These are phyloP conservation scores for Pelargonium myrrhifolium DNA, from an alignment of 441 rosid genomes.

Conservation along the genomic window DNA sequence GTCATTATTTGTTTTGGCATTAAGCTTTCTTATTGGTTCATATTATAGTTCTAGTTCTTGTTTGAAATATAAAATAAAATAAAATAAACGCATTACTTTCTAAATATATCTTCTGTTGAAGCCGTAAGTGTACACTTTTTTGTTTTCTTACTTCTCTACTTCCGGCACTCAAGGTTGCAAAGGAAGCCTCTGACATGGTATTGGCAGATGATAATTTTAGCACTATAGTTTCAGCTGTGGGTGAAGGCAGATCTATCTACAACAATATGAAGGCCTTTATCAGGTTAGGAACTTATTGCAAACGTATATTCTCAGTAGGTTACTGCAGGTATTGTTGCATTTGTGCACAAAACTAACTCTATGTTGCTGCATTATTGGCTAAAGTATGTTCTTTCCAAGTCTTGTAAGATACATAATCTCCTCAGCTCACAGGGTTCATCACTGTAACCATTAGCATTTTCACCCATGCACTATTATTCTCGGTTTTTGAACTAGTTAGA, in stretches of 20 bases:
- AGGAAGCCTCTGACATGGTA: conserved; percentile 51
- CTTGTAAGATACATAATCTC: neutral
- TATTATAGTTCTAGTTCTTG: too few species aligned
- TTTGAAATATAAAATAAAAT: too few species aligned
- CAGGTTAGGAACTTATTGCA: conserved; percentile 18
- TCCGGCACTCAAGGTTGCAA: conserved; percentile 32
- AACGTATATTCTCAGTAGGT: neutral
- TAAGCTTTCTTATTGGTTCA: neutral
- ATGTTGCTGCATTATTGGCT: neutral
- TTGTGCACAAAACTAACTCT: neutral
- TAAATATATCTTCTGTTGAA: too few species aligned
- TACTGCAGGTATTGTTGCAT: too few species aligned
- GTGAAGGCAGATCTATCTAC: conserved; percentile 46
- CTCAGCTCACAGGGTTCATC: neutral
- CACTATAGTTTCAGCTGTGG: conserved; percentile 41
- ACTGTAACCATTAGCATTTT: neutral
- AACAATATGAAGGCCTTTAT: conserved; percentile 48
- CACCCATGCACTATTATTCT: neutral
- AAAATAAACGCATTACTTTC: too few species aligned
- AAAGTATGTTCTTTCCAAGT: neutral
- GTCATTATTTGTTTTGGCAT: too few species aligned
- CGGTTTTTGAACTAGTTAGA: too few species aligned
- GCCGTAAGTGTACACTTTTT: too few species aligned
- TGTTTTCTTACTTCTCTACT: too few species aligned
- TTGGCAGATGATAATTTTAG: conserved; percentile 48